Conservation (phyloP, 129 eudicot species). For the Flaveria trinervia region DNA sequence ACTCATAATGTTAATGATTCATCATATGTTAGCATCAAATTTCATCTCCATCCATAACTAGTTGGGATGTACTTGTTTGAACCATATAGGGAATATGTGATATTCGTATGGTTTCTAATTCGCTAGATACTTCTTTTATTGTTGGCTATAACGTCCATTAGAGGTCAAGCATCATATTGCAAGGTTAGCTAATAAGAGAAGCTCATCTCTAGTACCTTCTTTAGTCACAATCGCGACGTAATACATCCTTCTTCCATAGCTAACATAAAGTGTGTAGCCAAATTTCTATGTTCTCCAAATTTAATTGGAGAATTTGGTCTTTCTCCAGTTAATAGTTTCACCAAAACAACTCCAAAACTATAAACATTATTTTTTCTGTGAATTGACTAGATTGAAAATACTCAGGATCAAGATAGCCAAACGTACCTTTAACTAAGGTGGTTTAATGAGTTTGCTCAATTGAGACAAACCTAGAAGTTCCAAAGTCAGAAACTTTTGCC, state of each 20-base stretch:
- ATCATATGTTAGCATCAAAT: background rate
- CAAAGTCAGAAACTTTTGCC: no score
- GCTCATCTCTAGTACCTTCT: constrained; percentile 25
- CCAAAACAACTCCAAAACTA: constrained; percentile 39
- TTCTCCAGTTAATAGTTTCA: constrained; percentile 24
- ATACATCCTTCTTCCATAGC: background rate
- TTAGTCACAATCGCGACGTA: background rate
- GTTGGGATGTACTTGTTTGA: background rate
- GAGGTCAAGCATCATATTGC: constrained; percentile 25
- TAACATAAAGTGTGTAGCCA: background rate
- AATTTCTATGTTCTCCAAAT: background rate
- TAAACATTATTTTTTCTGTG: constrained; percentile 33
- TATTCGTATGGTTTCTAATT: constrained; percentile 25
- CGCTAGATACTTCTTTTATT: background rate
- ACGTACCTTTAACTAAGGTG: no score
- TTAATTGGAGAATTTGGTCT: background rate
- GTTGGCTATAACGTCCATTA: constrained; percentile 28
- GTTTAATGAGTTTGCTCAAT: no score
- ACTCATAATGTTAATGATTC: constrained; percentile 18
- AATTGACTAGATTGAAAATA: background rate
- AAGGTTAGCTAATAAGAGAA: constrained; percentile 16
- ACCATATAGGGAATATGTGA: constrained; percentile 8
- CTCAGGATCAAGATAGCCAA: constrained; percentile 20
- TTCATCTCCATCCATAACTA: background rate
- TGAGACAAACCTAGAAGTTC: no score